Evolutionary conservation across 2,329 filamentous ascomycete species (phyloP).

Genomic region (Xenoacremonium recifei): DNA sequence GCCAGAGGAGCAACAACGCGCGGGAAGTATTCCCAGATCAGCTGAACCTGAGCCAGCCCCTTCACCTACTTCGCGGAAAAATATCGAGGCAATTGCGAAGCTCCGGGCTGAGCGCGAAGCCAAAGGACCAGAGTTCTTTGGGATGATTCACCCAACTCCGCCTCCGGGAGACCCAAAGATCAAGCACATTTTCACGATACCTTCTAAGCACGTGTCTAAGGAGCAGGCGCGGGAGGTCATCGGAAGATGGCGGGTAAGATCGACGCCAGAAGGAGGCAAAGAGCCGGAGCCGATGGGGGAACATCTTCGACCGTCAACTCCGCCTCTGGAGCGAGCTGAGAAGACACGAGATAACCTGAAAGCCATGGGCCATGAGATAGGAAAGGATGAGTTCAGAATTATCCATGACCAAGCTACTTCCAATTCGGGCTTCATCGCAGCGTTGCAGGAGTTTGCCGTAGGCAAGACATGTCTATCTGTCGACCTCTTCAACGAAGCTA

Average conservation of each 20-base stretch:
- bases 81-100: too few species aligned
- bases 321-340: constrained; percentile 9
- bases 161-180: constrained; percentile 8
- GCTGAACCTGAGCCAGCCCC: too few species aligned
- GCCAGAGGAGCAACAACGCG: too few species aligned
- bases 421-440: constrained; percentile 9
- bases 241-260: constrained; percentile 1
- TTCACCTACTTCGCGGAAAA: too few species aligned
- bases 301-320: constrained; percentile 14
- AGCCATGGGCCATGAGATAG: constrained; percentile 4
- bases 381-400: constrained; percentile 4
- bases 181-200: constrained; percentile 7
- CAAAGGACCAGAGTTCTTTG: background rate
- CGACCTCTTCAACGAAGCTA: constrained; percentile 10
- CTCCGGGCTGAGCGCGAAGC: too few species aligned
- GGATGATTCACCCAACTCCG: constrained; percentile 1
- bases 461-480: constrained; percentile 6
- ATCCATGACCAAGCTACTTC: constrained; percentile 6
- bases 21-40: too few species aligned
- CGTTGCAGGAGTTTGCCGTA: constrained; percentile 12
- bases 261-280: constrained; percentile 1
- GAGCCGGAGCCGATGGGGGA: constrained; percentile 3
- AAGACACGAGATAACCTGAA: constrained; percentile 9
- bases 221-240: background rate
- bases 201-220: constrained; percentile 3